A percentile compares a stretch with the other conserved stretches of the same genome.
phyloP scores from a whole-genome alignment of 257 asterid species.

The Asclepias syriaca region DNA sequence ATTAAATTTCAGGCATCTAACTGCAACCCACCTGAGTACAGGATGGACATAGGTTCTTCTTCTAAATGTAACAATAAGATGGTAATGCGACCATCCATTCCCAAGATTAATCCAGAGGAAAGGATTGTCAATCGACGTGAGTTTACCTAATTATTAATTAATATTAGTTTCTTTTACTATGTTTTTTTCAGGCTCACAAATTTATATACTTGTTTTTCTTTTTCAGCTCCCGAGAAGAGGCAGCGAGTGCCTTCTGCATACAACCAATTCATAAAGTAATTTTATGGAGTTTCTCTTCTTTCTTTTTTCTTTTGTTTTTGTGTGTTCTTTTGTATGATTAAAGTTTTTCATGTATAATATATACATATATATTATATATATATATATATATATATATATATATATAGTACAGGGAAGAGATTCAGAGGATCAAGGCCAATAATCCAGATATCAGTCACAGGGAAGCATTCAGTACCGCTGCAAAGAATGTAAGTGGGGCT shows the following conservation, averaged over 20 bases:
- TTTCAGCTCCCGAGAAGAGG: conserved; percentile 90
- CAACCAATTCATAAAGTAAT: conserved; percentile 88
- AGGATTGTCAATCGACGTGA: conserved; percentile 59
- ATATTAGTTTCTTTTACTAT: neutral
- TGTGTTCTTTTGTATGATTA: neutral
- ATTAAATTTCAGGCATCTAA: conserved; percentile 37
- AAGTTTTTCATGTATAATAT: neutral
- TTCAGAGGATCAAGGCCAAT: conserved; percentile 82
- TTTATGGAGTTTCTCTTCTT: neutral
- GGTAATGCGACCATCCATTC: conserved; percentile 38
- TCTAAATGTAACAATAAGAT: conserved; percentile 51
- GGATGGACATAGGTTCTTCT: conserved; percentile 58
- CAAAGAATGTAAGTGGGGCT: conserved; percentile 58
- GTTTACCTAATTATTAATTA: neutral
- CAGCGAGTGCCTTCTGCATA: conserved; percentile 90
- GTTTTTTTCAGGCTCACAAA: neutral
- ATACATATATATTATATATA: too few species aligned
- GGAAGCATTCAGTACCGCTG: conserved; percentile 94
- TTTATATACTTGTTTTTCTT: neutral
- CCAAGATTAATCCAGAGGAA: conserved; percentile 30
- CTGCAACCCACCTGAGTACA: conserved; percentile 30
- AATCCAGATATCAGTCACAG: conserved; percentile 86
- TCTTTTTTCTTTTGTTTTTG: neutral
- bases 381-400: too few species aligned
- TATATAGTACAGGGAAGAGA: conserved; percentile 58